Evolutionary conservation across 495 filamentous ascomycete genomes (phyloP), one percentile per base, ranked within the genome.

Genomic region (Penicillium daleae): DNA sequence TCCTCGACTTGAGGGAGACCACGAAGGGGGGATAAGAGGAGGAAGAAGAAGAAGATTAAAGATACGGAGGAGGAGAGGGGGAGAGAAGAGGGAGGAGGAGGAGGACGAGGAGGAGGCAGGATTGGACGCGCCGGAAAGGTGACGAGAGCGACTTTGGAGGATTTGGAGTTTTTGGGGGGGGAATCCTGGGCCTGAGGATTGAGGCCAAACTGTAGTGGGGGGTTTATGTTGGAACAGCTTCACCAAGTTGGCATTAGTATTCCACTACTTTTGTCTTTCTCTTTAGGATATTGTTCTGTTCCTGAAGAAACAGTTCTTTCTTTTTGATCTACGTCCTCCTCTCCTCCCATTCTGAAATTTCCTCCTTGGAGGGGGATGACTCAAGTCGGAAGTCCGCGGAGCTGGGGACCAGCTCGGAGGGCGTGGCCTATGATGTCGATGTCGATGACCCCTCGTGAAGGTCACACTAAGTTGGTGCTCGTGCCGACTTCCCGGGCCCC

Each of bases 401-500:
- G 56, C 19, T n/a, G 27, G 21, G 10, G 19, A 15, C 17, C 15
- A 50, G 42, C 24, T 59, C 27, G 57, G 46, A n/a, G 46, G 33
- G 42, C 26, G 31, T 31, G 54, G 15, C 54, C 58, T 53, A 66
- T 66, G 63, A 66, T 66, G 63, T 62, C 63, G 63, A 59, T 46
- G 48, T 49, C 37, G 29, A 59, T 50, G 29, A 51, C 50, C 17
- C 46, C 48, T 57, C 57, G 42, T 54, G 51, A 35, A 21, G 12
- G 46, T 50, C 24, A 27, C 46, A 15, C 46, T 49, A 15, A 26
- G 22, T 52, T 52, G 51, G 29, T n/a, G 26, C 51, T 39, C 63
- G 69, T 71, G 69, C 70, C 70, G 70, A 62, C 57, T 70, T 68
- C 57, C 69, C 66, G 66, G 57, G 24, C 50, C 32, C 53, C 57